Conservation (phyloP, 805 yeast species). For the Starmerella floris region DNA sequence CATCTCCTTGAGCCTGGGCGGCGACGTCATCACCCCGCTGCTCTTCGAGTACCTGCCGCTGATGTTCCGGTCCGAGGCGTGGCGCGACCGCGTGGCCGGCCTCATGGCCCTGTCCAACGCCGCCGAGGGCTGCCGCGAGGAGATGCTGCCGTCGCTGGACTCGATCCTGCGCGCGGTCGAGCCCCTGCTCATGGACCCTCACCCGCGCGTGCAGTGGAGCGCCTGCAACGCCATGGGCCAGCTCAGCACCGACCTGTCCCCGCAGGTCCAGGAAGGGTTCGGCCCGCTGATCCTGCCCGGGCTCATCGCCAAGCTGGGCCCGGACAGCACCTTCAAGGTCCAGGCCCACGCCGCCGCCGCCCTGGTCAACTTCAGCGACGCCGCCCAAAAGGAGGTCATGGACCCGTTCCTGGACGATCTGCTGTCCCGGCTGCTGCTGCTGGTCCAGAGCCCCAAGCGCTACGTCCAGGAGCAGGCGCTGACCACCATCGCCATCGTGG, state of each 20-base stretch:
- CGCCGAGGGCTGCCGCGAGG: conserved; percentile 94
- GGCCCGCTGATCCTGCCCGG: conserved; percentile 78
- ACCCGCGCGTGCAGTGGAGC: conserved; percentile 92
- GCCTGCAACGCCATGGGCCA: conserved; percentile 96
- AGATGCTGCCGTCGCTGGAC: conserved; percentile 67
- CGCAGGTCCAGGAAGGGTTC: conserved; percentile 65
- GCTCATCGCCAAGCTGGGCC: conserved; percentile 63
- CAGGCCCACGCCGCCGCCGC: conserved; percentile 99
- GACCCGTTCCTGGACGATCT: conserved; percentile 88
- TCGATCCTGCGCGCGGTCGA: conserved; percentile 69
- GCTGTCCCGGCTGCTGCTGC: conserved; percentile 55
- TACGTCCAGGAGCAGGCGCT: conserved; percentile 96
- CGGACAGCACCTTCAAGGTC: conserved; percentile 60
- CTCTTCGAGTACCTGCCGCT: conserved; percentile 75
- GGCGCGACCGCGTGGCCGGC: conserved; percentile 97
- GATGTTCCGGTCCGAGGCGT: conserved; percentile 59
- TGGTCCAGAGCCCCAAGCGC: conserved; percentile 73
- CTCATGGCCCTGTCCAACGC: conserved; percentile 93
- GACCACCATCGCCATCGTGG: conserved; percentile 91
- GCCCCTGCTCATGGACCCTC: conserved; percentile 74
- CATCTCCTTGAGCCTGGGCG: conserved; percentile 70
- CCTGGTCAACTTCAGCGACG: conserved; percentile 85
- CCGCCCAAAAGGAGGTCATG: conserved; percentile 69
- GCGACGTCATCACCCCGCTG: conserved; percentile 70
- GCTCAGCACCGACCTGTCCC: conserved; percentile 92